phyloP scores from a whole-genome alignment of 768 basidiomycete genomes.

The Tricholomella constricta region DNA sequence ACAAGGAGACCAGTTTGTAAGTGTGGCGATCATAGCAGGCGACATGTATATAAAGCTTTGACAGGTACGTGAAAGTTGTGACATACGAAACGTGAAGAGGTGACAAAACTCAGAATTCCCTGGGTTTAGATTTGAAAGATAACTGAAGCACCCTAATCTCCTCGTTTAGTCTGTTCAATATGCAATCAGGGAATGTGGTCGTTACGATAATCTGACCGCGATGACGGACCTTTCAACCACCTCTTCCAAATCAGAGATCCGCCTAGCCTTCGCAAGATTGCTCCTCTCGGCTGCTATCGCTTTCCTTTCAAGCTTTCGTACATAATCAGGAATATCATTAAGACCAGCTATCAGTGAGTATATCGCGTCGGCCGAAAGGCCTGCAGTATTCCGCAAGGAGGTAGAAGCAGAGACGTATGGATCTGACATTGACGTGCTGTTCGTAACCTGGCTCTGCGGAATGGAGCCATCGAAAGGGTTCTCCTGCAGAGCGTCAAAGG shows the following conservation, averaged over 20 bases:
- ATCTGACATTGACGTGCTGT: slow-evolving; percentile 1
- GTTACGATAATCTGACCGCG: neutral
- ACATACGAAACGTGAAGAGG: too few species aligned
- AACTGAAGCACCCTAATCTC: slow-evolving; percentile 4
- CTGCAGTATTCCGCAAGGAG: neutral
- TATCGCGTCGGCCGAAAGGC: slow-evolving; percentile 26
- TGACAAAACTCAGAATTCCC: too few species aligned
- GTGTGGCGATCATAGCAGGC: too few species aligned
- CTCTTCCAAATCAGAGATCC: slow-evolving; percentile 30
- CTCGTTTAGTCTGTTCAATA: slow-evolving; percentile 10
- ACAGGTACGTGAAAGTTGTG: too few species aligned
- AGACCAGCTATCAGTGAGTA: slow-evolving; percentile 15
- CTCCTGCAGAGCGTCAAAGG: slow-evolving; percentile 8
- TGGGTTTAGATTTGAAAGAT: too few species aligned
- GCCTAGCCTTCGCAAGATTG: slow-evolving; percentile 33
- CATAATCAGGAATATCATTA: slow-evolving; percentile 24
- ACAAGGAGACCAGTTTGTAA: too few species aligned
- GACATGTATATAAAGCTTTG: too few species aligned
- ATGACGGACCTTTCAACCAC: slow-evolving; percentile 27
- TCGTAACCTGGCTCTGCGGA: slow-evolving; percentile 9
- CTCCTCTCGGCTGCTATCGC: slow-evolving; percentile 35
- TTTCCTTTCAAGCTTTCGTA: slow-evolving; percentile 42
- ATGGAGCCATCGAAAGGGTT: slow-evolving; percentile 8
- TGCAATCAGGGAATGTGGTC: neutral
- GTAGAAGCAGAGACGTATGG: slow-evolving; percentile 3